Evolutionary conservation across 2,329 filamentous ascomycete genomes (phyloP), one percentile per base, ranked within the genome.

Genomic region (Cryphonectria japonica): DNA sequence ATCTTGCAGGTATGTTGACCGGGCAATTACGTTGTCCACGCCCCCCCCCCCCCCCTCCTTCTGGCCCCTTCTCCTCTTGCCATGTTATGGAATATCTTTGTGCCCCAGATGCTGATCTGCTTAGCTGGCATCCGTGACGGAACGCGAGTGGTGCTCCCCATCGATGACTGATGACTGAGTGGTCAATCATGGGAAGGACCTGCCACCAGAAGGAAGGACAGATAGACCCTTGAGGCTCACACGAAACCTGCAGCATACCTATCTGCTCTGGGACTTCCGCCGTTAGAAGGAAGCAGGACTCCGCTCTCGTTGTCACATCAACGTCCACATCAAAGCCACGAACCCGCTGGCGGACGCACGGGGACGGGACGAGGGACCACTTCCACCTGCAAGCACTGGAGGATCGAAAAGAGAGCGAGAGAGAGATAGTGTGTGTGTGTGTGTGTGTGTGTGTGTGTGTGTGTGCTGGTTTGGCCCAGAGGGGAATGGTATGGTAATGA

Each of bases 1-100:
- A 75, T 46, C 65, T 78, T 16, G 75, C 74, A 63, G 63, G 75
- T 75, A 62, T 69, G 75, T 71, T 14, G 72, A 13, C 72, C 37
- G 34, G 34, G 34, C 70, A 65, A 43, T 66, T 65, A 9, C 9
- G 26, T 11, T 19, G 26, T 32, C 37, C 32, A 26, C 16, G 19
- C 37, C 16, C 22, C 19, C 22, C 11, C 32, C 39, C 14, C 22
- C 13, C 26, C 26, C 1, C 26, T 9, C 19, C 22, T 14, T 32
- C 13, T 19, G 34, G 26, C 26, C 26, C 34, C 34, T 34, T 34
- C 34, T 34, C 34, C 34, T 34, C 34, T 34, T 34, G 34, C 34
- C 34, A 34, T 9, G n/a, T 14, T 3, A 16, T 22, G 43, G 13
- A 34, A 43, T 50, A 65, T 37, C 39, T 39, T 59, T 39, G 32